These are phyloP conservation scores for Gyrodon lividus DNA, from an alignment of 768 basidiomycete genomes.

Conservation along the genomic window DNA sequence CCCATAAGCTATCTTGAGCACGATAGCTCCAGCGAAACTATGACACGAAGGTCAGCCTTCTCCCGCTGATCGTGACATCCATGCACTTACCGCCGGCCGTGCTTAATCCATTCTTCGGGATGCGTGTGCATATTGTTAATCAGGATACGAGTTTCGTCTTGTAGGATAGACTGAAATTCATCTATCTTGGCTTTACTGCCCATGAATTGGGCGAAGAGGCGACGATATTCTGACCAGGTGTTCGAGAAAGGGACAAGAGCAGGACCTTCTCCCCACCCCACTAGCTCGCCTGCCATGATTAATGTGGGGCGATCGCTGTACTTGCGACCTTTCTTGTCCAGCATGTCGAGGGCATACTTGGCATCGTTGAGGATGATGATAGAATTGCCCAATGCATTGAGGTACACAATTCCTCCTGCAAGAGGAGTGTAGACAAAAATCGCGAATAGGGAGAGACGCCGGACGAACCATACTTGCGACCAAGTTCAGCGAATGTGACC, in stretches of 20 bases:
- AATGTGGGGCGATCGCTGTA: slow-evolving; percentile 16
- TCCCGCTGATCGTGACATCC: background rate
- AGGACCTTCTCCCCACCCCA: background rate
- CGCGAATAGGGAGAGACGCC: background rate
- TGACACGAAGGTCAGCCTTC: background rate
- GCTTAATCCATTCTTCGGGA: slow-evolving; percentile 15
- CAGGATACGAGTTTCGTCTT: slow-evolving; percentile 11
- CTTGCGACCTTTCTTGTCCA: slow-evolving; percentile 28
- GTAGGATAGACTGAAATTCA: slow-evolving; percentile 8
- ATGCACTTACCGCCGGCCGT: slow-evolving; percentile 11
- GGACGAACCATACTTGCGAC: slow-evolving; percentile 42
- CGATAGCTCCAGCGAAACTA: slow-evolving; percentile 21
- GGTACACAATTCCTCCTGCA: slow-evolving; percentile 18
- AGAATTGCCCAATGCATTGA: slow-evolving; percentile 7
- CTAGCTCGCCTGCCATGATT: slow-evolving; percentile 18
- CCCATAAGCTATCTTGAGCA: slow-evolving; percentile 30
- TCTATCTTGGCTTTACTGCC: slow-evolving; percentile 22
- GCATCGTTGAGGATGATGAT: slow-evolving; percentile 24
- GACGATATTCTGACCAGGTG: slow-evolving; percentile 20
- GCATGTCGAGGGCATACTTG: slow-evolving; percentile 28
- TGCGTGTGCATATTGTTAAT: background rate
- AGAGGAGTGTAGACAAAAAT: background rate
- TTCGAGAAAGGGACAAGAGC: background rate
- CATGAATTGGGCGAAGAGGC: slow-evolving; percentile 18
- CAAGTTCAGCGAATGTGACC: slow-evolving; percentile 53